These are phyloP conservation scores for Boletellus ananiceps DNA, from an alignment of 768 basidiomycete species.

Conservation along the genomic window DNA sequence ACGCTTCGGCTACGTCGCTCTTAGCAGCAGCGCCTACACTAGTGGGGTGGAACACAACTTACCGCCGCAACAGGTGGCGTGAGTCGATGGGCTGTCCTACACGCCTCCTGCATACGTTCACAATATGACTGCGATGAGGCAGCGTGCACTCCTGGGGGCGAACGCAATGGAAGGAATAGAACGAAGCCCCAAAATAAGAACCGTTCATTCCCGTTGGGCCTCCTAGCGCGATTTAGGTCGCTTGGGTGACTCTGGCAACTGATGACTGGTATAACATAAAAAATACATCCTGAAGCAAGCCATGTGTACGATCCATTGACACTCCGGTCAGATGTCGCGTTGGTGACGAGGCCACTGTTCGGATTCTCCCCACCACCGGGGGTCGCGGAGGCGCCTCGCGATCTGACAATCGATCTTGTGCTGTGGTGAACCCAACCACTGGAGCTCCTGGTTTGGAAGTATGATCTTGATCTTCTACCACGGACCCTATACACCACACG, in stretches of 20 bases:
- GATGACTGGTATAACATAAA: not conserved
- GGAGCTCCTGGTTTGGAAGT: not conserved
- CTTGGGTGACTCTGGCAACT: not conserved
- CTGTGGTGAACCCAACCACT: constrained; percentile 11
- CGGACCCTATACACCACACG: not conserved
- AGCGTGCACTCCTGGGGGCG: constrained; percentile 5
- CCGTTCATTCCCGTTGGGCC: not conserved
- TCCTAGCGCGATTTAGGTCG: not conserved
- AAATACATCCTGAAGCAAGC: too few relatives aligned
- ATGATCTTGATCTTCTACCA: not conserved
- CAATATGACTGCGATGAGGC: constrained; percentile 2
- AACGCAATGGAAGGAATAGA: constrained; percentile 2
- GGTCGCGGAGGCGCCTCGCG: not conserved
- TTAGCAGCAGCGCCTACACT: not conserved
- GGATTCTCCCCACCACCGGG: not conserved
- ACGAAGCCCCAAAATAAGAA: constrained; percentile 1
- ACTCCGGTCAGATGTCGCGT: too few relatives aligned
- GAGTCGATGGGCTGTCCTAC: constrained; percentile 6
- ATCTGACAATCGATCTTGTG: constrained; percentile 16
- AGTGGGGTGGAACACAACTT: constrained; percentile 1
- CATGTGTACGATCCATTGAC: too few relatives aligned
- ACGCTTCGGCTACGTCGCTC: constrained; percentile 1
- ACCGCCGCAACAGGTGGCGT: not conserved
- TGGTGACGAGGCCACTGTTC: not conserved
- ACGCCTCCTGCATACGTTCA: constrained; percentile 12